Evolutionary conservation across 2,329 filamentous ascomycete genomes (phyloP).

Genomic region (Diaporthe citriasiana): DNA sequence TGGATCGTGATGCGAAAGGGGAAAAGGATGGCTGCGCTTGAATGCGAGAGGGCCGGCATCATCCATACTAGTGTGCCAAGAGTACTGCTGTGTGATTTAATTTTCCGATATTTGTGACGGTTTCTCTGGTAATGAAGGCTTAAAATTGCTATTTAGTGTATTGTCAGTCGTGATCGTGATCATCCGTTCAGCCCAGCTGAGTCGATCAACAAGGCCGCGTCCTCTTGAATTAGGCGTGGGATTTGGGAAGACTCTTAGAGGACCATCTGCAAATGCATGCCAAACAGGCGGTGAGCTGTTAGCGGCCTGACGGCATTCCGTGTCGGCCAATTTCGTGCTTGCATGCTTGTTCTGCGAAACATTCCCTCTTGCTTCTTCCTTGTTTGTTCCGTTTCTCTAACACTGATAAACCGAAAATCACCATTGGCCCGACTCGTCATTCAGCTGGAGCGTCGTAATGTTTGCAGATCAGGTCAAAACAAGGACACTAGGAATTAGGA

Average conservation of each 20-base stretch:
- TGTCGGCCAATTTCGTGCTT: neutral
- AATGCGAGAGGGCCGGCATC: neutral
- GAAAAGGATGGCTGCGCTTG: neutral
- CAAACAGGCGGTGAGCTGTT: neutral
- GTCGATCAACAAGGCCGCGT: conserved; percentile 1
- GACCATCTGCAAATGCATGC: neutral
- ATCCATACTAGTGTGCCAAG: neutral
- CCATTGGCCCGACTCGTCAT: neutral
- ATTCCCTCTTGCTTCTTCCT: neutral
- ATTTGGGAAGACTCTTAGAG: neutral
- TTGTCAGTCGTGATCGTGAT: neutral
- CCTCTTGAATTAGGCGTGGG: neutral
- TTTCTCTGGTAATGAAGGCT: neutral
- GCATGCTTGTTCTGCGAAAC: neutral
- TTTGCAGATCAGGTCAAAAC: neutral
- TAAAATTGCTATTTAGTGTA: neutral
- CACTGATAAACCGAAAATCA: neutral
- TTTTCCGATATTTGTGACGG: neutral
- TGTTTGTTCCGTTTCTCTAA: neutral
- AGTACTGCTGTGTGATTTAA: neutral
- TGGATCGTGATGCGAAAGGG: neutral
- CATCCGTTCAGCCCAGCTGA: neutral
- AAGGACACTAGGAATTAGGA: neutral
- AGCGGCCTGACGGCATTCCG: neutral
- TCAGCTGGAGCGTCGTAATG: neutral